phyloP scores from a whole-genome alignment of 2,329 filamentous ascomycete genomes.

The Ophiocordyceps polyrhachis-furcata region DNA sequence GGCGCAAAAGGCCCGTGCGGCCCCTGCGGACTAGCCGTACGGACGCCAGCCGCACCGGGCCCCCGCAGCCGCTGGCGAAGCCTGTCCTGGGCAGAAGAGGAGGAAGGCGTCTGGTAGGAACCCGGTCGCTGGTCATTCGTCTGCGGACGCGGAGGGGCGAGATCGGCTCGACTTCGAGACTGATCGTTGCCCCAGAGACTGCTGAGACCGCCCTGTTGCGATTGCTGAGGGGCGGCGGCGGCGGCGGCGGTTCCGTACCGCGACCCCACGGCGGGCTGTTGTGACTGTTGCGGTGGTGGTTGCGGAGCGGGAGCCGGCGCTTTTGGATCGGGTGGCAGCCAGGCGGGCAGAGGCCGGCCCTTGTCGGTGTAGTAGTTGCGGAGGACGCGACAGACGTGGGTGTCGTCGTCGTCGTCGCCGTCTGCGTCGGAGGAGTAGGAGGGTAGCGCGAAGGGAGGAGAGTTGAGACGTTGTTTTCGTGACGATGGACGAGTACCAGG shows the following conservation, averaged over 20 bases:
- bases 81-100: conserved; percentile 52
- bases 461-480: conserved; percentile 47
- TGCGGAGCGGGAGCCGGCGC: conserved; percentile 20
- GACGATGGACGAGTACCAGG: conserved; percentile 62
- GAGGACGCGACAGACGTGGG: conserved; percentile 83
- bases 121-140: conserved; percentile 55
- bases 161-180: conserved; percentile 10
- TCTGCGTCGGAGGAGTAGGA: conserved; percentile 47
- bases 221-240: conserved; percentile 14
- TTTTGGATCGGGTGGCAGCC: conserved; percentile 85
- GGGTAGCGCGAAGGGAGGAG: conserved; percentile 47
- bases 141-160: background rate
- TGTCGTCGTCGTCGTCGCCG: conserved; percentile 71
- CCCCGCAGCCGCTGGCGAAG: conserved; percentile 65
- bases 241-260: conserved; percentile 24
- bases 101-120: conserved; percentile 43
- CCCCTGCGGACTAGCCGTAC: background rate
- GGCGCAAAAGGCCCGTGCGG: background rate
- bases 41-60: background rate
- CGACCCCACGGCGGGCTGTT: conserved; percentile 27
- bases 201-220: conserved; percentile 21
- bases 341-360: conserved; percentile 58
- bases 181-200: conserved; percentile 36
- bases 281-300: conserved; percentile 16
- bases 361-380: conserved; percentile 88